These are phyloP conservation scores for Neopestalotiopsis clavispora DNA, from an alignment of 2,329 filamentous ascomycete species.

Conservation along the genomic window DNA sequence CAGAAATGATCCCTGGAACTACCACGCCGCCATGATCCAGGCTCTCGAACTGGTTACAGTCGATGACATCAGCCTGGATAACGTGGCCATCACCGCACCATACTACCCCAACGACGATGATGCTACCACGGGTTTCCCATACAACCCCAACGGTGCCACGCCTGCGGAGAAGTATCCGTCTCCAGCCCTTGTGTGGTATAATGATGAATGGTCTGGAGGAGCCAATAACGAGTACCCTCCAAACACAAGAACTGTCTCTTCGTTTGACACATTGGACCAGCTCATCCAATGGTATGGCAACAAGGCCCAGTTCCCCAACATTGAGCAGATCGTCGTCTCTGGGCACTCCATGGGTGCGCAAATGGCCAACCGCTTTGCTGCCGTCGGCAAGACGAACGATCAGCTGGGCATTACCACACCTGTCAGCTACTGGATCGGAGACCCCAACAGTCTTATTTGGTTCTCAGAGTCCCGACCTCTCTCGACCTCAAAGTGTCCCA, in stretches of 20 bases:
- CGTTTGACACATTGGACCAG: constrained; percentile 21
- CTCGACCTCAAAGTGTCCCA: constrained; percentile 14
- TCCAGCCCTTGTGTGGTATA: constrained; percentile 19
- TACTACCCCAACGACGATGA: constrained; percentile 21
- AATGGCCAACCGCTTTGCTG: constrained; percentile 21
- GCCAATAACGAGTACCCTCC: constrained; percentile 21
- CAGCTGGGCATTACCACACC: constrained; percentile 16
- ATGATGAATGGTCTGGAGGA: constrained; percentile 18
- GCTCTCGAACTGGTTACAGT: background rate
- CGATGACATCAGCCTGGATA: constrained; percentile 9
- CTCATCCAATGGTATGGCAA: constrained; percentile 19
- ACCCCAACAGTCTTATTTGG: constrained; percentile 22
- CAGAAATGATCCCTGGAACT: constrained; percentile 15
- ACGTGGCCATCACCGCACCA: constrained; percentile 14
- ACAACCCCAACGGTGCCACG: constrained; percentile 13
- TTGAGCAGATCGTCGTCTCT: constrained; percentile 21
- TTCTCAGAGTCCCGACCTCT: constrained; percentile 16
- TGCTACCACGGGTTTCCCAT: constrained; percentile 17
- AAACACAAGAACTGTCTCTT: constrained; percentile 4
- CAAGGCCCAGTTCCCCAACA: constrained; percentile 20
- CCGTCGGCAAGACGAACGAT: constrained; percentile 17
- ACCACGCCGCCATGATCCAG: constrained; percentile 15
- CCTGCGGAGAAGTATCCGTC: constrained; percentile 15
- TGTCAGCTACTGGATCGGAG: constrained; percentile 21
- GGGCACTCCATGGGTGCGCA: constrained; percentile 22